Base-by-base conservation (phyloP, 129 eudicot genomes). In the Helichrysum umbraculigerum region DNA sequence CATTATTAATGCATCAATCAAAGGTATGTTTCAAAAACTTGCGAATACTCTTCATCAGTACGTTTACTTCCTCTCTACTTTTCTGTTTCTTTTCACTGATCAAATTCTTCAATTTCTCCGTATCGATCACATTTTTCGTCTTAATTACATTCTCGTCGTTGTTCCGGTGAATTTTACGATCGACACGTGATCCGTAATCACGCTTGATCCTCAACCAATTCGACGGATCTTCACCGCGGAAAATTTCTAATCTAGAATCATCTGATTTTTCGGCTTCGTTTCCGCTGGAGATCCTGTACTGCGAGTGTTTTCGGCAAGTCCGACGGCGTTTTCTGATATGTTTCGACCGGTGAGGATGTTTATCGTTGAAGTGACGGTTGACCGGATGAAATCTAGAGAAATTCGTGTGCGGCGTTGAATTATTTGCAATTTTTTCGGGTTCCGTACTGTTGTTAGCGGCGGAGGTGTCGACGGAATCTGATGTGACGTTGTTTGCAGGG, bases 21-120 rank as follows among this genome's bases (percentile, higher is more conserved):
- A 70, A 70, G 35, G 81, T 73, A 35, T 82, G 83, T 83, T 75
- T 74, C 44, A 90, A 64, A 75, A 87, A 87, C 77, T 90, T 85
- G 80, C 86, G 89, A 56, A 90, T 51, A 57, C 78, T 69, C 81
- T 54, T 86, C 81, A 86, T 66, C 72, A 86, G 63, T 76, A 73
- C 80, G 20, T 61, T 66, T 37, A 34, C 70, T 54, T 75, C 85
- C 68, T 69, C 79, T 63, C 71, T 73, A 64, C 61, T 73, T 65
- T 76, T 64, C 66, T 61, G 78, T 12, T 78, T 41, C 22, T 78
- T 66, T 17, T 58, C 81, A 10, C 64, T 54, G 1, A 76, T 42
- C 57, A 72, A 67, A 70, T 74, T 77, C 85, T 76, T 71, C 65
- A 73, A 8, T 29, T 81, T 87, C 76, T 83, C 78, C 70, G 60